Percentiles rank a stretch among this genome's conserved stretches.
These are phyloP conservation scores for Ceratonia siliqua DNA, from an alignment of 306 rosid genomes.

Conservation along the genomic window DNA sequence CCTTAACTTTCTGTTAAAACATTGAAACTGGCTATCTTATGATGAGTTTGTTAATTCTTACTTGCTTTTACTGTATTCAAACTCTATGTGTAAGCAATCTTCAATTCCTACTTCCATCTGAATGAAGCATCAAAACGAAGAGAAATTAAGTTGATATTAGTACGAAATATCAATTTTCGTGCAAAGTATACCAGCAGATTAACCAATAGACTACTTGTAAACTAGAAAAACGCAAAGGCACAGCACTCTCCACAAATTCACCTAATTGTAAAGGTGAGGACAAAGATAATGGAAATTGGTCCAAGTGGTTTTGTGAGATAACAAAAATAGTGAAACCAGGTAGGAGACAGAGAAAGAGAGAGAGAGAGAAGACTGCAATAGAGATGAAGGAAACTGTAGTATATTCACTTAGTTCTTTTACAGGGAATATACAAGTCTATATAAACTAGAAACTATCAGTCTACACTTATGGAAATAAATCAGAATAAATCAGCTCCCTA, in stretches of 20 bases:
- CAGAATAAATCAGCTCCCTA: no score
- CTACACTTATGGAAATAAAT: no score
- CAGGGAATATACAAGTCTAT: no score
- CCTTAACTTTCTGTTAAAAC: background rate
- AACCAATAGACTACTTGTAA: background rate
- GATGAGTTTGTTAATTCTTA: slow-evolving; percentile 33
- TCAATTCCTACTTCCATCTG: slow-evolving; percentile 96
- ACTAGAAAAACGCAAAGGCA: background rate
- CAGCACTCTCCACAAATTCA: background rate
- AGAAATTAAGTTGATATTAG: slow-evolving; percentile 7
- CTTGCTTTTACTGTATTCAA: slow-evolving; percentile 88
- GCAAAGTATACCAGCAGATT: background rate
- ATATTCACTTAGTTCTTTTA: no score
- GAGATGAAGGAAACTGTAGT: no score
- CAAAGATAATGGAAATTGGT: background rate
- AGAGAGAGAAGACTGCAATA: no score
- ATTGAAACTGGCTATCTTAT: background rate
- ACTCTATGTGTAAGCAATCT: slow-evolving; percentile 83
- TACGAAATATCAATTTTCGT: background rate
- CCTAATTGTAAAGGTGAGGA: background rate
- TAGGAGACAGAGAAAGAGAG: no score
- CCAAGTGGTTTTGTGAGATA: background rate
- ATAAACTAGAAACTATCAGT: no score
- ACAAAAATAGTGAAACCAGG: no score
- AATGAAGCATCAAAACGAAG: slow-evolving; percentile 25